Percentiles rank a stretch among this genome's conserved stretches.
These are phyloP conservation scores for Lasiosphaeria ovina DNA, from an alignment of 495 filamentous ascomycete genomes.

Conservation along the genomic window DNA sequence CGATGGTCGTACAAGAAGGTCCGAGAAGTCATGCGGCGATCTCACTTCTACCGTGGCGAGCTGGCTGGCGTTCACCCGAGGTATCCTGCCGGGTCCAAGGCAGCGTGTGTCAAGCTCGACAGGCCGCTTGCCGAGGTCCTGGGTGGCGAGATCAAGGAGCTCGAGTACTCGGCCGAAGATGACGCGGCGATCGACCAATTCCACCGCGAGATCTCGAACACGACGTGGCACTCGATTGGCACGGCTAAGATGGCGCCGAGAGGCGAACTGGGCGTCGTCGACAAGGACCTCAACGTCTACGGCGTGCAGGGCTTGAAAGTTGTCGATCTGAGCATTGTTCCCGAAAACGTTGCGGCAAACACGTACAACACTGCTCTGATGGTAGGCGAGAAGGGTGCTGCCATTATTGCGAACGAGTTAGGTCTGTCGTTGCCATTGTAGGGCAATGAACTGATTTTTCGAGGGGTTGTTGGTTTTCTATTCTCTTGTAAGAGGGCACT, in stretches of 20 bases:
- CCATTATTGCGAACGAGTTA: conserved; percentile 54
- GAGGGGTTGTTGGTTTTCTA: background rate
- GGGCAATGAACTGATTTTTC: background rate
- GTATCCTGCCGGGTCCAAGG: conserved; percentile 47
- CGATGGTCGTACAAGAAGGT: conserved; percentile 54
- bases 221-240: conserved; percentile 31
- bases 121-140: conserved; percentile 1
- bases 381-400: conserved; percentile 61
- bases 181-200: conserved; percentile 34
- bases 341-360: conserved; percentile 60
- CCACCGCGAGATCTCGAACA: conserved; percentile 15
- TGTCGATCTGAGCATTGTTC: conserved; percentile 45
- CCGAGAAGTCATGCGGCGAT: conserved; percentile 56
- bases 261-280: conserved; percentile 20
- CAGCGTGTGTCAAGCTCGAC: conserved; percentile 41
- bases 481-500: background rate
- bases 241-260: conserved; percentile 26
- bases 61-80: conserved; percentile 46
- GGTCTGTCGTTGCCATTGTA: conserved; percentile 22
- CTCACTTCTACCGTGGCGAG: conserved; percentile 54
- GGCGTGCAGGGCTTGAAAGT: conserved; percentile 24
- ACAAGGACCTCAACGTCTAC: conserved; percentile 22
- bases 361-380: conserved; percentile 59
- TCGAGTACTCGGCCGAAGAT: conserved; percentile 45
- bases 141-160: conserved; percentile 15